phyloP scores from a whole-genome alignment of 371 early-diverging fungal genomes.

The Fennellomyces sp. region DNA sequence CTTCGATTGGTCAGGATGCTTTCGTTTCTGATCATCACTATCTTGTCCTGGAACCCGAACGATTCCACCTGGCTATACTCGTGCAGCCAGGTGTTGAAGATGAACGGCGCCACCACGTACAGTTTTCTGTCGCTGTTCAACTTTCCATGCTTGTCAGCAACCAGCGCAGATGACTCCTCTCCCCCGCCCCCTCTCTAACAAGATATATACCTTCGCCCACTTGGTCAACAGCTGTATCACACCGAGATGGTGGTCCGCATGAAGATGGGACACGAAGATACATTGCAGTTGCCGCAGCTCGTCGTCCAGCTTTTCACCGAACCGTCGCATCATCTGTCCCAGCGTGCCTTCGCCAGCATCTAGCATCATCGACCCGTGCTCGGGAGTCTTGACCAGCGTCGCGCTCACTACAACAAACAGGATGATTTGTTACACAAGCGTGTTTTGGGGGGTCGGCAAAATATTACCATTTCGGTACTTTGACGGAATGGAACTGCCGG shows the following conservation, averaged over 20 bases:
- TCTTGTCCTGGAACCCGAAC: constrained; percentile 44
- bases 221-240: constrained; percentile 64
- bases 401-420: constrained; percentile 92
- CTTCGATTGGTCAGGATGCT: constrained; percentile 7
- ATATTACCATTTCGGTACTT: constrained; percentile 92
- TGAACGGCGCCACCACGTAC: constrained; percentile 66
- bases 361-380: constrained; percentile 73
- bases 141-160: neutral
- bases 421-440: no score
- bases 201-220: constrained; percentile 1
- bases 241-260: constrained; percentile 99
- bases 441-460: no score
- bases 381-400: constrained; percentile 72
- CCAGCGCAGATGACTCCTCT: neutral
- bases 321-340: constrained; percentile 87
- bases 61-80: constrained; percentile 73
- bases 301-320: constrained; percentile 54
- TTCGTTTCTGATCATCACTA: constrained; percentile 40
- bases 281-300: constrained; percentile 61
- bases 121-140: constrained; percentile 6
- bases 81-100: constrained; percentile 65
- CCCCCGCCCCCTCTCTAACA: neutral
- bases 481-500: constrained; percentile 97
- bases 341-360: constrained; percentile 99
- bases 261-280: constrained; percentile 97